Evolutionary conservation across 495 filamentous ascomycete genomes (phyloP).

Genomic region (Penicillium turbatum): DNA sequence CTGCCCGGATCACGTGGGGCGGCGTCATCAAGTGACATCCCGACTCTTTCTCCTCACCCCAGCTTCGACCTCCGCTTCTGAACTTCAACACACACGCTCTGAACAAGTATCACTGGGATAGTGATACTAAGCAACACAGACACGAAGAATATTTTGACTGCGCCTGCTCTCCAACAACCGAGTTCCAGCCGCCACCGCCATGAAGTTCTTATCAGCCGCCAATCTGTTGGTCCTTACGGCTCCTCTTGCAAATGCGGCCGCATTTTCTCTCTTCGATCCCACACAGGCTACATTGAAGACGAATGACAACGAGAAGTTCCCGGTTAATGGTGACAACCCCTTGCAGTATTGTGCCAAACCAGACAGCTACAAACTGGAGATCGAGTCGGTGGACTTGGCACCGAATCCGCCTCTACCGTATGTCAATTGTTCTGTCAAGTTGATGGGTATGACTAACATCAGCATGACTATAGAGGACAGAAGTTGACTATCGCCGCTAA

Average conservation of each 20-base stretch:
- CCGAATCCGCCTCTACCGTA: conserved; percentile 90
- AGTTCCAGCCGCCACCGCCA: conserved; percentile 19
- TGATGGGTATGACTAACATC: conserved; percentile 9
- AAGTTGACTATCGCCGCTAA: conserved; percentile 73
- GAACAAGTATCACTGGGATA: background rate
- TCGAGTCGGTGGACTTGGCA: conserved; percentile 70
- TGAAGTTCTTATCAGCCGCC: conserved; percentile 46
- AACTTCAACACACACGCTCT: background rate
- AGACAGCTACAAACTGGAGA: conserved; percentile 57
- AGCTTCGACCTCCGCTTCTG: background rate
- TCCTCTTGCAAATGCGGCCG: conserved; percentile 32
- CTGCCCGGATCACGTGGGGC: conserved; percentile 7
- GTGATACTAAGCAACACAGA: background rate
- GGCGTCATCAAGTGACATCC: conserved; percentile 30
- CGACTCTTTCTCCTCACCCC: conserved; percentile 1
- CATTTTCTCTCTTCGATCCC: conserved; percentile 26
- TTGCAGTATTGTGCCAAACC: conserved; percentile 64
- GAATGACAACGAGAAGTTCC: conserved; percentile 9
- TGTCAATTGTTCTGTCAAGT: conserved; percentile 33
- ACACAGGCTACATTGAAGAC: conserved; percentile 31
- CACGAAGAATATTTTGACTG: background rate
- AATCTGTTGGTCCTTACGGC: conserved; percentile 33
- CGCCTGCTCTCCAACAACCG: background rate
- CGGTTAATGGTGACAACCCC: conserved; percentile 42
- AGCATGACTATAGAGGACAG: conserved; percentile 56